Conservation (phyloP, 2,329 filamentous ascomycete species). For the Periglandula ipomoeae region DNA sequence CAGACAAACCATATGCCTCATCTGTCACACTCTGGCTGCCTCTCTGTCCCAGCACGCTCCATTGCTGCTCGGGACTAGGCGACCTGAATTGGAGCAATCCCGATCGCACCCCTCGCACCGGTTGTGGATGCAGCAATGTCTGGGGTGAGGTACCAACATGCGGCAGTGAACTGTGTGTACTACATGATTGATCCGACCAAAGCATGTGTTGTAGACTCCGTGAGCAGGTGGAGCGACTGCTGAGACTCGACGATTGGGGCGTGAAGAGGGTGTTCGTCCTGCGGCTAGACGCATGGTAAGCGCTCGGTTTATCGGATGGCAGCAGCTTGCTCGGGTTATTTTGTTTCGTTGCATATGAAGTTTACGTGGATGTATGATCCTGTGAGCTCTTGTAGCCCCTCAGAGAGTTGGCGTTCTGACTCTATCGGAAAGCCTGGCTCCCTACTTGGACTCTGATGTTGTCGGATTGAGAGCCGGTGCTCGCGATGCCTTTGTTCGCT, state of each 20-base stretch:
- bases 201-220: slow-evolving; percentile 1
- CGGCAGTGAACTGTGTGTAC: slow-evolving; percentile 8
- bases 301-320: neutral
- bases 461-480: neutral
- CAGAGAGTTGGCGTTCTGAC: slow-evolving; percentile 11
- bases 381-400: slow-evolving; percentile 1
- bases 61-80: neutral
- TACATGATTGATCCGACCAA: slow-evolving; percentile 8
- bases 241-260: slow-evolving; percentile 5
- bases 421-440: slow-evolving; percentile 20
- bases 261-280: neutral
- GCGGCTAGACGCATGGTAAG: neutral
- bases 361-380: neutral
- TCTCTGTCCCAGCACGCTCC: slow-evolving; percentile 3
- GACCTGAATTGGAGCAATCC: slow-evolving; percentile 4
- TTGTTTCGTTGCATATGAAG: neutral
- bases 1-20: neutral
- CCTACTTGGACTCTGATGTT: slow-evolving; percentile 20
- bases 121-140: slow-evolving; percentile 16
- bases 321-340: neutral
- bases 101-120: slow-evolving; percentile 9
- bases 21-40: neutral
- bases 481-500: neutral
- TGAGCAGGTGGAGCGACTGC: slow-evolving; percentile 6
- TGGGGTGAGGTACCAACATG: neutral